Conservation (phyloP, 2,329 filamentous ascomycete species). For the Talaromyces sp. region DNA sequence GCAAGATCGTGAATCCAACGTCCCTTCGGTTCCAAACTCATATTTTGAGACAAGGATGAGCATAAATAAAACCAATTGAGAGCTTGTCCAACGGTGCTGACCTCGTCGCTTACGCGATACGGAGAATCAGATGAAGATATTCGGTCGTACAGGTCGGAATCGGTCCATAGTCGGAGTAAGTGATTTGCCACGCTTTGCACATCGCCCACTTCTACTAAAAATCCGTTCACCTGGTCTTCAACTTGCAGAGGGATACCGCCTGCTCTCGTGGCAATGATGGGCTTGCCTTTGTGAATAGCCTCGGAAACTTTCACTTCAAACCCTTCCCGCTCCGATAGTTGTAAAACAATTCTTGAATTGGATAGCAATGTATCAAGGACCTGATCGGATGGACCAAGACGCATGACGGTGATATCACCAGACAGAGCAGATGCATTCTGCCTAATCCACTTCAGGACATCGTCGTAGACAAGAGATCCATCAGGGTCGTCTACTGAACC, state of each 20-base stretch:
- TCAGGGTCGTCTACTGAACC: background rate
- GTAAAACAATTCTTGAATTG: background rate
- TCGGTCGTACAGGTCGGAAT: background rate
- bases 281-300: slow-evolving; percentile 73
- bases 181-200: background rate
- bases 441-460: background rate
- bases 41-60: background rate
- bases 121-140: background rate
- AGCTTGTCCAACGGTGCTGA: background rate
- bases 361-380: background rate
- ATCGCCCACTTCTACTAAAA: background rate
- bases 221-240: slow-evolving; percentile 64
- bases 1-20: background rate
- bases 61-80: background rate
- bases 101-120: background rate
- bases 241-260: slow-evolving; percentile 80
- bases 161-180: background rate
- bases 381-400: background rate
- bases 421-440: background rate
- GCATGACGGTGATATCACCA: background rate
- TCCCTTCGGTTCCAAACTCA: background rate
- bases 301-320: slow-evolving; percentile 87
- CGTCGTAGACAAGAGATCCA: background rate
- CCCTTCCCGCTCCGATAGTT: slow-evolving; percentile 39
- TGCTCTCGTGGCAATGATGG: slow-evolving; percentile 69